A percentile compares a stretch with the other conserved stretches of the same genome.
These are phyloP conservation scores for Calycina herbarum DNA, from an alignment of 2,329 filamentous ascomycete species.

Conservation along the genomic window DNA sequence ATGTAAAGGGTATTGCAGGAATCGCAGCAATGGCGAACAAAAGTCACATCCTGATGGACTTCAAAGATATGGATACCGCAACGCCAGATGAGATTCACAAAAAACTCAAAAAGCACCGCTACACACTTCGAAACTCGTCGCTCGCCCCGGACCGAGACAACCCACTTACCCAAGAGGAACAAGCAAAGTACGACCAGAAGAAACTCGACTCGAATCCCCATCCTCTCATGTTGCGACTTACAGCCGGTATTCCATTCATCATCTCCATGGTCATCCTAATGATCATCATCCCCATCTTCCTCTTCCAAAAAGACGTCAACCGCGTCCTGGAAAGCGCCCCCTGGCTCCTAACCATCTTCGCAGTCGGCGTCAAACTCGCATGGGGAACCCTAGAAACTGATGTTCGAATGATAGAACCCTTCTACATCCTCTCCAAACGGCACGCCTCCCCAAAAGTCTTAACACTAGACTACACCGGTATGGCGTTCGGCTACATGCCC, in stretches of 20 bases:
- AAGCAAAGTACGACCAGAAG: conserved; percentile 50
- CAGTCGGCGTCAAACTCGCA: conserved; percentile 65
- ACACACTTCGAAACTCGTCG: conserved; percentile 69
- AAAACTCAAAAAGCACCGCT: conserved; percentile 64
- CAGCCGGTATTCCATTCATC: conserved; percentile 61
- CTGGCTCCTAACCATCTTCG: conserved; percentile 64
- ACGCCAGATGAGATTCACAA: conserved; percentile 67
- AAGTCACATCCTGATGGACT: conserved; percentile 72
- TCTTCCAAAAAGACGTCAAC: conserved; percentile 56
- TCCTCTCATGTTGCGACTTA: conserved; percentile 65
- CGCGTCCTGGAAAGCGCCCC: conserved; percentile 60
- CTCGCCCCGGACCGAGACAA: conserved; percentile 63
- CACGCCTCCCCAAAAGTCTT: conserved; percentile 66
- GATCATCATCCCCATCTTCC: conserved; percentile 58
- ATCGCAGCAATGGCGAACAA: conserved; percentile 74
- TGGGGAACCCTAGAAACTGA: conserved; percentile 70
- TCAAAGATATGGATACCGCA: conserved; percentile 69
- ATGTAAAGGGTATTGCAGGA: conserved; percentile 72
- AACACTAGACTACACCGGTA: conserved; percentile 71
- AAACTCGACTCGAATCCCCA: conserved; percentile 59
- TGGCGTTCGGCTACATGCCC: conserved; percentile 67
- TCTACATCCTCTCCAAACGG: conserved; percentile 66
- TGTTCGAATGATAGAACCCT: conserved; percentile 73
- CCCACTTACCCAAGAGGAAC: conserved; percentile 43
- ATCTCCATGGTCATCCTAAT: conserved; percentile 56